These are phyloP conservation scores for Piper longum DNA, from an alignment of 164 flowering plant genomes.

Conservation along the genomic window DNA sequence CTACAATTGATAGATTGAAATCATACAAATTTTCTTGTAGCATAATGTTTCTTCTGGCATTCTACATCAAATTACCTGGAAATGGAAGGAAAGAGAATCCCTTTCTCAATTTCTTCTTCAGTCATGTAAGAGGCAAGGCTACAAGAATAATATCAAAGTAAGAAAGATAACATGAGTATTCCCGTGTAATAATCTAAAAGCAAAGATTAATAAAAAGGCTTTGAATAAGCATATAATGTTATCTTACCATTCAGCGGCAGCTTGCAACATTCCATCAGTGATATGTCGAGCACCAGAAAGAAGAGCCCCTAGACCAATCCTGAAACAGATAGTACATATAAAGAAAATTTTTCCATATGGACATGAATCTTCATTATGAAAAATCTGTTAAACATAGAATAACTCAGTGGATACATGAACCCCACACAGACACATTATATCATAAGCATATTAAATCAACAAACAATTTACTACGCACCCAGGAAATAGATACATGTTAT, in stretches of 20 bases:
- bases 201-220: not conserved
- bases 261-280: slow-evolving; percentile 94
- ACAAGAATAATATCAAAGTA: slow-evolving; percentile 16
- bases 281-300: slow-evolving; percentile 72
- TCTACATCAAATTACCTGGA: slow-evolving; percentile 29
- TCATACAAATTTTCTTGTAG: not conserved
- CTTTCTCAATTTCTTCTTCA: slow-evolving; percentile 70
- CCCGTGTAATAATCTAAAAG: not conserved
- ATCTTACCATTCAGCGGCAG: slow-evolving; percentile 84
- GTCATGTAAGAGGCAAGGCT: slow-evolving; percentile 97
- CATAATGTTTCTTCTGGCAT: not conserved
- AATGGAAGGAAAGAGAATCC: slow-evolving; percentile 76
- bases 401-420: no score
- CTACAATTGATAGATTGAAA: not conserved
- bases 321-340: slow-evolving; percentile 14
- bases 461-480: slow-evolving; percentile 39
- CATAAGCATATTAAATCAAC: not conserved
- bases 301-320: slow-evolving; percentile 93
- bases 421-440: no score
- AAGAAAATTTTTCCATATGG: not conserved
- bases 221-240: not conserved
- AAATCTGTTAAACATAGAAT: not conserved
- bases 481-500: slow-evolving; percentile 97
- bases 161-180: not conserved
- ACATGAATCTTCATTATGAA: not conserved